Percentiles rank a stretch among this genome's conserved stretches.
phyloP scores from a whole-genome alignment of 2,329 filamentous ascomycete genomes.

The Aureobasidium uvarum region DNA sequence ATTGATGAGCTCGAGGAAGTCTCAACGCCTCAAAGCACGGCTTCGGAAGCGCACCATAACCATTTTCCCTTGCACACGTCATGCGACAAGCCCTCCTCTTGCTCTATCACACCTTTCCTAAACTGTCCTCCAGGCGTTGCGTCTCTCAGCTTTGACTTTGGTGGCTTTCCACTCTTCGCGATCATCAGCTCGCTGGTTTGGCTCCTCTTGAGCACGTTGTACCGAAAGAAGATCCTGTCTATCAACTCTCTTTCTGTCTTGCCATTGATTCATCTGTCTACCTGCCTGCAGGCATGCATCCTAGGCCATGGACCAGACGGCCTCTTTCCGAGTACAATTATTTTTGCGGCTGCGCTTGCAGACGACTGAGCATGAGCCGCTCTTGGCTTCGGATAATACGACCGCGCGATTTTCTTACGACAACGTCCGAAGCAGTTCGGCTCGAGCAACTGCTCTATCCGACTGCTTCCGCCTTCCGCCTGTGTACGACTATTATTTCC shows the following conservation, averaged over 20 bases:
- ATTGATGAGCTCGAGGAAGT: slow-evolving; percentile 19
- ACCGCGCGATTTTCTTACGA: slow-evolving; percentile 24
- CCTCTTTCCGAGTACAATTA: background rate
- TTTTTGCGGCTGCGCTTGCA: slow-evolving; percentile 13
- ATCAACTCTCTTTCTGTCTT: background rate
- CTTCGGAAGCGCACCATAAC: slow-evolving; percentile 19
- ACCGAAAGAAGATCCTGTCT: background rate
- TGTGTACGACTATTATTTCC: background rate
- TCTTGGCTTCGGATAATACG: slow-evolving; percentile 22
- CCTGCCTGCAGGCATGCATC: background rate
- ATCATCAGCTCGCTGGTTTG: background rate
- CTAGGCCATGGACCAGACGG: background rate
- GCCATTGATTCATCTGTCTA: background rate
- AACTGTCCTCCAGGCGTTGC: background rate
- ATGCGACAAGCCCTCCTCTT: slow-evolving; percentile 17
- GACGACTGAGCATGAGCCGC: slow-evolving; percentile 6
- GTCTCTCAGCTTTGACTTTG: slow-evolving; percentile 13
- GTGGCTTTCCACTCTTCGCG: slow-evolving; percentile 8
- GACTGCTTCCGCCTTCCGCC: slow-evolving; percentile 7
- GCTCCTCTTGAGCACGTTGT: slow-evolving; percentile 4
- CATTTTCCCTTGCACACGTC: slow-evolving; percentile 3
- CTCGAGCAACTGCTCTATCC: slow-evolving; percentile 16
- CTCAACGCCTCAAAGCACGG: slow-evolving; percentile 22
- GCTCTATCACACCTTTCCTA: slow-evolving; percentile 9
- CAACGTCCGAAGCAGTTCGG: slow-evolving; percentile 25